Evolutionary conservation across 1,284 basidiomycete genomes (phyloP), one percentile per base, ranked within the genome.

Genomic region (Sporisorium scitamineum): DNA sequence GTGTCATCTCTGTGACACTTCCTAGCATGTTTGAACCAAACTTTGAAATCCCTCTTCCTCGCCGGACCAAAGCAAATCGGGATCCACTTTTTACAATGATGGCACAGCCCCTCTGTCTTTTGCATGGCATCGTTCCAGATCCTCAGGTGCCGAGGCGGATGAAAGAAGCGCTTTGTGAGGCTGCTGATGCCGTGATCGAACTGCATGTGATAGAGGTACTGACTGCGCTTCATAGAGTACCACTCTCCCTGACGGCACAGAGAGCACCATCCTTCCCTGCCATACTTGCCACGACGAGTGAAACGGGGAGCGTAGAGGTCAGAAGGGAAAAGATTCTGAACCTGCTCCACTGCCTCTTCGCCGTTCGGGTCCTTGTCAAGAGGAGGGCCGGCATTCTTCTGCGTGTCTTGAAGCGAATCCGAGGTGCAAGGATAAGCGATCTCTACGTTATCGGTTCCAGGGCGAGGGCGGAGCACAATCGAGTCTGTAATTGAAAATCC

Each of bases 131-230:
- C 62, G 55, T 65, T 65, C 62, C 62, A 65, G 41, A 65, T 34
- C 8, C 55, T 26, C 22, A 59, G 41, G 4, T 20, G 27, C n/a
- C 42, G 24, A 2, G 62, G 62, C 6, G 55, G 55, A 14, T 54
- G 50, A 20, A 59, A 59, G 32, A 41, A 37, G 7, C 48, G 14
- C 2, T 56, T 29, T 1, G 62, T 65, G 6, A 59, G 32, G 50
- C 48, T 65, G 55, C 41, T 39, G 31, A 65, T 57, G 42, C 62
- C 62, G 44, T 65, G 62, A 42, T 65, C 62, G 51, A 44, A 65
- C 51, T 65, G 62, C 50, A 65, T 47, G 44, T 65, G 62, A 44
- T 65, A 65, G 50, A 65, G 62, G 32, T 65, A 65, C 51, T 65
- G 62, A 31, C 50, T 54, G 20, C 62, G 55, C 20, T 66, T 66